These are phyloP conservation scores for Trichosporon asahii DNA, from an alignment of 1,284 basidiomycete species.

Conservation along the genomic window DNA sequence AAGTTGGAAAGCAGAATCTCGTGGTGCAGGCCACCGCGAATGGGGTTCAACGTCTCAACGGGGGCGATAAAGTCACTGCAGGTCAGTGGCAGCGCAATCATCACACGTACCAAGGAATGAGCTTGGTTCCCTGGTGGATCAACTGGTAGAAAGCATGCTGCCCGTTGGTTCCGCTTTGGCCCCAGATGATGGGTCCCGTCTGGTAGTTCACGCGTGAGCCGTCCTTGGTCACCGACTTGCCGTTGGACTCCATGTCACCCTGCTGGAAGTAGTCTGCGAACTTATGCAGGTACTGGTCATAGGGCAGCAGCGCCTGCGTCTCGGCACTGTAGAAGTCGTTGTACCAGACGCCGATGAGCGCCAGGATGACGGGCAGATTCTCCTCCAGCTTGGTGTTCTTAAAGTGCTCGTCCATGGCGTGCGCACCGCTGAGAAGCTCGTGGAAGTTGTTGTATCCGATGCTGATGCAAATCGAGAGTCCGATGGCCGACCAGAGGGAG, in stretches of 20 bases:
- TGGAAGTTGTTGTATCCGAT: conserved; percentile 95
- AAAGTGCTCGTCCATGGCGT: conserved; percentile 98
- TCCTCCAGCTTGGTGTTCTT: conserved; percentile 79
- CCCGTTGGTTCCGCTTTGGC: conserved; percentile 94
- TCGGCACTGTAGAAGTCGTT: conserved; percentile 96
- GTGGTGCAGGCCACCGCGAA: conserved; percentile 84
- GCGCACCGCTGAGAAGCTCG: conserved; percentile 82
- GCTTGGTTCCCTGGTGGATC: conserved; percentile 89
- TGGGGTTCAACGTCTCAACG: conserved; percentile 87
- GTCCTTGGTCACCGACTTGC: conserved; percentile 91
- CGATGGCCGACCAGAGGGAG: conserved; percentile 97
- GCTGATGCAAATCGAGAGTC: conserved; percentile 85
- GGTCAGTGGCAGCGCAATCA: conserved; percentile 8
- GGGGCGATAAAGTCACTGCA: conserved; percentile 89
- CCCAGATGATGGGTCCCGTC: conserved; percentile 99
- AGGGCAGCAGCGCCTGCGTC: conserved; percentile 91
- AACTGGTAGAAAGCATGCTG: conserved; percentile 99
- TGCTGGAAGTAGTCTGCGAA: conserved; percentile 99
- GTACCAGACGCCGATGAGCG: conserved; percentile 95
- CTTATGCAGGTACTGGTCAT: conserved; percentile 98
- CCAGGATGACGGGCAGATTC: conserved; percentile 89
- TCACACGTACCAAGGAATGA: conserved; percentile 63
- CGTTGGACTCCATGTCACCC: conserved; percentile 99
- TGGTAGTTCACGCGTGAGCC: conserved; percentile 91
- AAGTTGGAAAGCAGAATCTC: conserved; percentile 96